Evolutionary conservation across 176 grass and related monocot genomes (phyloP).

Genomic region (Aegilops tauschii): DNA sequence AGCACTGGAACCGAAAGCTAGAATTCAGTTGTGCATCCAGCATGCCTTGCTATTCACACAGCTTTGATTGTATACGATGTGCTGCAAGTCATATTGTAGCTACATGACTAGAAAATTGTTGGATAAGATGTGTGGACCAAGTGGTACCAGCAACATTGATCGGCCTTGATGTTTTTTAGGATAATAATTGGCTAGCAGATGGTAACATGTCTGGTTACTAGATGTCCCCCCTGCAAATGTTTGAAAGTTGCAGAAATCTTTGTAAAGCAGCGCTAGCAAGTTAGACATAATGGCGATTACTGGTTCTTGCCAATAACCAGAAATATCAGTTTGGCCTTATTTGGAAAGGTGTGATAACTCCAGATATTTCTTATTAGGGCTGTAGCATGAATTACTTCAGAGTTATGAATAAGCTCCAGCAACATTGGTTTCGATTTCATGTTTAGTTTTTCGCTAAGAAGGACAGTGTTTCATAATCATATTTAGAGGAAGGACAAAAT

Average conservation of each 20-base stretch:
- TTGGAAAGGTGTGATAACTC: background rate
- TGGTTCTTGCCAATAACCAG: background rate
- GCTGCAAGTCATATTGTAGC: background rate
- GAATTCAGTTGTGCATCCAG: background rate
- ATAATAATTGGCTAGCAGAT: background rate
- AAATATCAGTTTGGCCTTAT: background rate
- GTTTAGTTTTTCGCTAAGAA: background rate
- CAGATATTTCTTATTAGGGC: background rate
- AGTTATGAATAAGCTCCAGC: background rate
- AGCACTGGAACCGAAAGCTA: background rate
- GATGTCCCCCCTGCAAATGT: background rate
- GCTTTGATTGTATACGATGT: background rate
- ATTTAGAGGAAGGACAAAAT: background rate
- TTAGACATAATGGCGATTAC: background rate
- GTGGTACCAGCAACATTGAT: background rate
- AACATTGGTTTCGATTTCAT: background rate
- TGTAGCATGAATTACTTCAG: background rate
- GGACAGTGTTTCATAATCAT: background rate
- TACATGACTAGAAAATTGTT: background rate
- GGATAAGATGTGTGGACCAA: constrained; percentile 6
- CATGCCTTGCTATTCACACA: background rate
- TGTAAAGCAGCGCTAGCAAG: background rate
- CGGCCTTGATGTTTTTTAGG: background rate
- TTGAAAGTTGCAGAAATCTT: constrained; percentile 13
- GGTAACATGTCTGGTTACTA: background rate